Evolutionary conservation across 2,329 filamentous ascomycete genomes (phyloP).

Genomic region (Alternaria triticina): DNA sequence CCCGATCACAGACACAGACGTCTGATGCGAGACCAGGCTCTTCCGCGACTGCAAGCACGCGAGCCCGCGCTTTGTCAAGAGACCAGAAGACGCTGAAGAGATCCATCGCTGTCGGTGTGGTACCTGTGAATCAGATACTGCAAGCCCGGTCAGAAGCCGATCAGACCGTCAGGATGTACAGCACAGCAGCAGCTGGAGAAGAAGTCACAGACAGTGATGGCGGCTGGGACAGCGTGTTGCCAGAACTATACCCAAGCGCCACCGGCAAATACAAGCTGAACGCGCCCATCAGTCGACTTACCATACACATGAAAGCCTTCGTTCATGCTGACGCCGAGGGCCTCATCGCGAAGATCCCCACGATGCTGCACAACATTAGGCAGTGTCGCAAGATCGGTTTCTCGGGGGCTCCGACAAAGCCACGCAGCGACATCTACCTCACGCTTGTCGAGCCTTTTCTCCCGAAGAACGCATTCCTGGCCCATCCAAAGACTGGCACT

Average conservation of each 20-base stretch:
- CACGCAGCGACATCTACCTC: slow-evolving; percentile 92
- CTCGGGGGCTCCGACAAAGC: slow-evolving; percentile 85
- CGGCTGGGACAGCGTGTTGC: slow-evolving; percentile 76
- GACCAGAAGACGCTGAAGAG: slow-evolving; percentile 65
- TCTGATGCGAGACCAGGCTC: slow-evolving; percentile 38
- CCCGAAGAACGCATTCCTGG: slow-evolving; percentile 67
- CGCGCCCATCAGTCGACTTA: slow-evolving; percentile 74
- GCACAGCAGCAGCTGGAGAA: slow-evolving; percentile 57
- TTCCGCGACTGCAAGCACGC: slow-evolving; percentile 33
- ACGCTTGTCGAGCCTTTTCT: slow-evolving; percentile 82
- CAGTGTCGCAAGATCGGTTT: slow-evolving; percentile 92
- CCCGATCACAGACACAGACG: slow-evolving; percentile 27
- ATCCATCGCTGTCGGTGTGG: slow-evolving; percentile 76
- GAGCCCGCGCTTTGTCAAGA: slow-evolving; percentile 36
- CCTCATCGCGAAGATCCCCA: slow-evolving; percentile 86
- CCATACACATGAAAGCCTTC: slow-evolving; percentile 81
- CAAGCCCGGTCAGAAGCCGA: slow-evolving; percentile 75
- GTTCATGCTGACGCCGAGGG: slow-evolving; percentile 76
- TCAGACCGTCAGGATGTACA: slow-evolving; percentile 79
- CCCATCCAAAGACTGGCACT: slow-evolving; percentile 79
- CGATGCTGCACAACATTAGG: slow-evolving; percentile 78
- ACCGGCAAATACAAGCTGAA: slow-evolving; percentile 79
- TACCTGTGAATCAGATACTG: slow-evolving; percentile 78
- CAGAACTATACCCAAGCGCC: slow-evolving; percentile 68
- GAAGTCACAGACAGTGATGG: slow-evolving; percentile 58